phyloP scores from a whole-genome alignment of 495 filamentous ascomycete genomes.

The Astrothelium subdiscretum region DNA sequence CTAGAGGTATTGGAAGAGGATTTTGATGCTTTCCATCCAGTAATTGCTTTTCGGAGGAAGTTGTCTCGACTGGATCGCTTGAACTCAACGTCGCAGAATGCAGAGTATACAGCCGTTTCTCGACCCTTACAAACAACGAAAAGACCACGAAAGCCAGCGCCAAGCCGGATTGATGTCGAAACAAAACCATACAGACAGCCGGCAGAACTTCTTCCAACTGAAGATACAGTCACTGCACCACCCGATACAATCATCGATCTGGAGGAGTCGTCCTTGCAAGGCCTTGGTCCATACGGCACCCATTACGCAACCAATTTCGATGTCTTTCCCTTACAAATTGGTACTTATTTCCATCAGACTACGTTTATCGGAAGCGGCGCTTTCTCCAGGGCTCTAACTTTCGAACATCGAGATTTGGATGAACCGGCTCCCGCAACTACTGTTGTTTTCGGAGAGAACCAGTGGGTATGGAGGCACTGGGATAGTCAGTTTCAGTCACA shows the following conservation, averaged over 20 bases:
- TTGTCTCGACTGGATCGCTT: not conserved
- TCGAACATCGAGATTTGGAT: slow-evolving; percentile 34
- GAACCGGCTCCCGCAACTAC: slow-evolving; percentile 7
- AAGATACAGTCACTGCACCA: slow-evolving; percentile 7
- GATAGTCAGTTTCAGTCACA: slow-evolving; percentile 18
- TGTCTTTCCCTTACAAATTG: slow-evolving; percentile 49
- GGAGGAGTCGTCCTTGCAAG: slow-evolving; percentile 30
- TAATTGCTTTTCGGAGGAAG: slow-evolving; percentile 17
- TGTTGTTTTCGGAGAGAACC: slow-evolving; percentile 1
- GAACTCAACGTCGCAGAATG: not conserved
- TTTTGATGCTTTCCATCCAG: slow-evolving; percentile 15
- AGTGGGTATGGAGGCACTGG: slow-evolving; percentile 23
- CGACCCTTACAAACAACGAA: not conserved
- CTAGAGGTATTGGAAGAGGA: slow-evolving; percentile 24
- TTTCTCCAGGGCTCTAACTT: slow-evolving; percentile 28
- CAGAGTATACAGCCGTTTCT: not conserved
- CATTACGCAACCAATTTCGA: slow-evolving; percentile 69
- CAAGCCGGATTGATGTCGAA: slow-evolving; percentile 22
- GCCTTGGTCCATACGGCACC: slow-evolving; percentile 47
- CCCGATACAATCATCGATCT: not conserved
- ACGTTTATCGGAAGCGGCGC: slow-evolving; percentile 68
- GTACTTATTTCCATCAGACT: slow-evolving; percentile 63
- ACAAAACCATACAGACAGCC: slow-evolving; percentile 26
- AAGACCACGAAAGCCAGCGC: slow-evolving; percentile 18
- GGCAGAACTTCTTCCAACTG: slow-evolving; percentile 21